Evolutionary conservation across 2,329 filamentous ascomycete genomes (phyloP), one percentile per base, ranked within the genome.

Genomic region (Sarocladium brachiariae): DNA sequence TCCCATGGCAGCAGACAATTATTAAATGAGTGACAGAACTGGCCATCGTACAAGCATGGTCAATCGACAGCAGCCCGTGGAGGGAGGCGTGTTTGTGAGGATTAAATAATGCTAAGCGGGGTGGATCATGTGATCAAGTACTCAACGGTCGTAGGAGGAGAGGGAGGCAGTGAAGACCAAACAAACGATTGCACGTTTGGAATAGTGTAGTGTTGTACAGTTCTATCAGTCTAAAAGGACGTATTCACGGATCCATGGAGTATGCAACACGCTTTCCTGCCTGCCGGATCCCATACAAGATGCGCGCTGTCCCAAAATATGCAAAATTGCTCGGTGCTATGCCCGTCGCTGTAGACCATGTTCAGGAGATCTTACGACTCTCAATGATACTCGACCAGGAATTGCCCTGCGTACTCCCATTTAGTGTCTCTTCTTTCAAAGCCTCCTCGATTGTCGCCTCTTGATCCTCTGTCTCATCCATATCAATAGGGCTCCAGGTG

Each of bases 1-100:
- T 88, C 24, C 82, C 87, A 68, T 95, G 89, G 64, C 89, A 91
- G 71, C 89, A 93, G 48, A 95, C 85, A 45, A 95, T 70, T 49
- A 95, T 80, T 10, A 95, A 75, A 56, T 87, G 76, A 4, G 65
- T 66, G 43, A 33, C n/a, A 13, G 24, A 18, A 31, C 6, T 31
- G 4, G 16, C 16, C 43, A 47, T 47, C 14, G 9, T 33, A 16
- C 3, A 33, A 10, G 25, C 25, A 16, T 4, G n/a, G 24, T 2
- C n/a, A n/a, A n/a, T n/a, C n/a, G n/a, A n/a, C n/a, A n/a, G n/a
- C n/a, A n/a, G n/a, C n/a, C n/a, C n/a, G n/a, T n/a, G n/a, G 19
- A 39, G 25, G 39, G 27, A 14, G 16, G 35, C 27, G n/a, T 14
- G n/a, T 39, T 9, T 39, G 35, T 19, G 4, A 21, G 13, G 16